These are phyloP conservation scores for Schizosaccharomyces lindneri DNA, from an alignment of 805 yeast species.

Conservation along the genomic window DNA sequence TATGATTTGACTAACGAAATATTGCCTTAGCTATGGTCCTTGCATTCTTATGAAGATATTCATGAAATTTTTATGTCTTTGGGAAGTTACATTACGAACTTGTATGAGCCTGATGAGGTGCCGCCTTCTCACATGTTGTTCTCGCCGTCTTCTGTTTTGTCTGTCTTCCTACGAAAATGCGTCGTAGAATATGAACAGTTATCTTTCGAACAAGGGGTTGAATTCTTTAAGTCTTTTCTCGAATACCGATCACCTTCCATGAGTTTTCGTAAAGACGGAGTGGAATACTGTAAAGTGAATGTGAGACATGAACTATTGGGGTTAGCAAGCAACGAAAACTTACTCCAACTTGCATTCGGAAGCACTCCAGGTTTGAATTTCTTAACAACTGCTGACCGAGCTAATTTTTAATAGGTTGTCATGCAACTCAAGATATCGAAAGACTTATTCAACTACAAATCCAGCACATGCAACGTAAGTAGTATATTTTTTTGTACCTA, in stretches of 20 bases:
- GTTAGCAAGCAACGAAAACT: not conserved
- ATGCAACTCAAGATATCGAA: constrained; percentile 13
- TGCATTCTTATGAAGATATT: not conserved
- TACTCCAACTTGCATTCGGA: not conserved
- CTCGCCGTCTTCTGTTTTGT: not conserved
- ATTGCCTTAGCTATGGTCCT: not conserved
- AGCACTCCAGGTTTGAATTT: not conserved
- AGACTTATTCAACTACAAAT: constrained; percentile 7
- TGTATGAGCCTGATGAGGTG: not conserved
- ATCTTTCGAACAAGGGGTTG: not conserved
- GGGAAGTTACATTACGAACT: not conserved
- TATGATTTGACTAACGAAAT: not conserved
- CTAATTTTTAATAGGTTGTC: not conserved
- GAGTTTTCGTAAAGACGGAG: not conserved
- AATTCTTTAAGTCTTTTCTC: not conserved
- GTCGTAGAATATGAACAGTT: not conserved
- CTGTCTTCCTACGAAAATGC: not conserved
- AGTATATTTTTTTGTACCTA: too few species aligned
- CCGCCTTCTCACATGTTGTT: not conserved
- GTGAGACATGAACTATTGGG: not conserved
- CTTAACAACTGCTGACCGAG: not conserved
- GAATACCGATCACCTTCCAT: not conserved
- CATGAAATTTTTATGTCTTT: not conserved
- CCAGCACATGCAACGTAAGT: constrained; percentile 6
- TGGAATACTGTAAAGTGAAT: not conserved